A percentile compares a stretch with the other conserved stretches of the same genome.
These are phyloP conservation scores for Pythium phragmitis DNA, from an alignment of 352 stramenopile species.

Conservation along the genomic window DNA sequence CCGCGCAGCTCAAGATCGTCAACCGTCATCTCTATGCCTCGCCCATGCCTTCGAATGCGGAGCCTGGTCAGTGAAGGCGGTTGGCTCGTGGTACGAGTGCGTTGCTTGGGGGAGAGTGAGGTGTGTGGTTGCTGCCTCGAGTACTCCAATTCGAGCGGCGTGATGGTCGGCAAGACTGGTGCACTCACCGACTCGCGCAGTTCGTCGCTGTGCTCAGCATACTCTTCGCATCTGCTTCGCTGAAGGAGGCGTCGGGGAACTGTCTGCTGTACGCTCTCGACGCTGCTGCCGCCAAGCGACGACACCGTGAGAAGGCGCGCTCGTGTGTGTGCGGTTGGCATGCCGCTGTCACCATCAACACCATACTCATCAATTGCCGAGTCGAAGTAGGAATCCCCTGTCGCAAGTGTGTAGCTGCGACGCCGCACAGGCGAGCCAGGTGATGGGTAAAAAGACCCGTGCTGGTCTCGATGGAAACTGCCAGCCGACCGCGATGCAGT, in stretches of 20 bases:
- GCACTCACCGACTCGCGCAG: conserved; percentile 12
- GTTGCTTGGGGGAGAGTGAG: not conserved
- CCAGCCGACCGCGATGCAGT: conserved; percentile 7
- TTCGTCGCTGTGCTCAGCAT: not conserved
- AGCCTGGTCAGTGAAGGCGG: not conserved
- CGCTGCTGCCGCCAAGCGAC: conserved; percentile 2
- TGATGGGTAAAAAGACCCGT: not conserved
- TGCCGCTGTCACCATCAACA: not conserved
- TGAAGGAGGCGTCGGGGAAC: not conserved
- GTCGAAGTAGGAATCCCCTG: not conserved
- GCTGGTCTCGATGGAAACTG: not conserved
- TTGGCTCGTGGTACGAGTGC: not conserved
- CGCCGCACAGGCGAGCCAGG: not conserved
- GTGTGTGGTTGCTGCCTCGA: not conserved
- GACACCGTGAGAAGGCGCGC: not conserved
- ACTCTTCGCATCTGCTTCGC: not conserved
- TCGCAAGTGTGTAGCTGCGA: not conserved
- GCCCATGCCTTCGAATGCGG: not conserved
- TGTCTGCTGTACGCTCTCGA: not conserved
- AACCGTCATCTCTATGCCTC: not conserved
- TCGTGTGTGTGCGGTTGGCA: not conserved
- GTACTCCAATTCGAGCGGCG: not conserved
- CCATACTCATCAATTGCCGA: not conserved
- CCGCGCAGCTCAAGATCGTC: conserved; percentile 19
- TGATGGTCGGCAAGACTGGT: conserved; percentile 1